phyloP scores from a whole-genome alignment of 2,329 filamentous ascomycete genomes.

The Aspergillus ustus region DNA sequence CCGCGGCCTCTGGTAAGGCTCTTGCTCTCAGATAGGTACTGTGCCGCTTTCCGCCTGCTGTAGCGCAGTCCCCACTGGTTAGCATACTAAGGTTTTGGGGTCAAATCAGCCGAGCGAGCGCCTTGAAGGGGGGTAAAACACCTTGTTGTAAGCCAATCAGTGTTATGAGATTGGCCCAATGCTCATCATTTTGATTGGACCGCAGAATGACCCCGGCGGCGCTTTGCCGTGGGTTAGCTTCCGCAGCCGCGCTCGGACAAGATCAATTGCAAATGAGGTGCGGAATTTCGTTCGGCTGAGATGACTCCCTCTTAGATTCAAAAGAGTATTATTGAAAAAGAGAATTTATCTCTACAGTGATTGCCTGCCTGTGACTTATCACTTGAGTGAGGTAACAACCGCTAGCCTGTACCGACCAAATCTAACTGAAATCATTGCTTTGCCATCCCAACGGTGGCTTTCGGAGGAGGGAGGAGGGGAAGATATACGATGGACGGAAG shows the following conservation, averaged over 20 bases:
- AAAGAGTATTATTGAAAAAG: not conserved
- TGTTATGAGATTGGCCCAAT: not conserved
- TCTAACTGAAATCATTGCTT: not conserved
- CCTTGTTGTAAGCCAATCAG: too few species aligned
- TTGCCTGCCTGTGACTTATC: not conserved
- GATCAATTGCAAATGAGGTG: not conserved
- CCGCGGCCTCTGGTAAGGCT: too few species aligned
- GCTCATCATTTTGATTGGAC: not conserved
- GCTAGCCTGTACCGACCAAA: not conserved
- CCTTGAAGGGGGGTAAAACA: too few species aligned
- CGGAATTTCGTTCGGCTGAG: not conserved
- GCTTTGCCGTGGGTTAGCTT: not conserved
- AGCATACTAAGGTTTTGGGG: too few species aligned
- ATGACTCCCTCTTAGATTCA: not conserved
- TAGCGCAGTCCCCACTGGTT: too few species aligned
- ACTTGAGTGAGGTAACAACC: not conserved
- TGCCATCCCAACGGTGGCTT: not conserved
- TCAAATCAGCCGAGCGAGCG: too few species aligned
- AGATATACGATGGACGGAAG: not conserved
- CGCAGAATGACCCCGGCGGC: not conserved
- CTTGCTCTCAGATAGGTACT: too few species aligned
- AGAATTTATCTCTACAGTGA: not conserved
- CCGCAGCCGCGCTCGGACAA: not conserved
- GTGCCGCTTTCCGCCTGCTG: too few species aligned
- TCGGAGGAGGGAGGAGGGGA: not conserved